These are phyloP conservation scores for Eucalyptus virginea DNA, from an alignment of 345 rosid species.

Conservation along the genomic window DNA sequence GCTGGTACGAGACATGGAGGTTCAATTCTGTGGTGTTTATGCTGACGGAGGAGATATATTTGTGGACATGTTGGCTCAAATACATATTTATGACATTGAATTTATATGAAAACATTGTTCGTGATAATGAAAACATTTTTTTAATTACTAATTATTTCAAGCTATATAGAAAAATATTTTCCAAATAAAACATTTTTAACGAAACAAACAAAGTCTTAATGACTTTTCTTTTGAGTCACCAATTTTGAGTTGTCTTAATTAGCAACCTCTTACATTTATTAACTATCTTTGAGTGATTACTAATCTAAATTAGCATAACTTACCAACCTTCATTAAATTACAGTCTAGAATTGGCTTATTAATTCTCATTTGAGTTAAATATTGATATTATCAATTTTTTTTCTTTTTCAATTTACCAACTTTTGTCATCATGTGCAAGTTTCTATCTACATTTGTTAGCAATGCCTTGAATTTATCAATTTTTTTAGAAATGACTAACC, in stretches of 20 bases:
- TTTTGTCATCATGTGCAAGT: neutral
- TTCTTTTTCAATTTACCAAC: neutral
- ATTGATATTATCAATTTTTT: too few relatives aligned
- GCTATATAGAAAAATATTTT: too few relatives aligned
- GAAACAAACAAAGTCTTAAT: neutral
- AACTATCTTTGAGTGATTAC: neutral
- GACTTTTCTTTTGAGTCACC: neutral
- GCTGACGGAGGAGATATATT: neutral
- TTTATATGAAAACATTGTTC: too few relatives aligned
- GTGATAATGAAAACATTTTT: neutral
- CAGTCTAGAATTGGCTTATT: neutral
- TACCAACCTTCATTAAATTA: neutral
- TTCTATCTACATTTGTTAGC: neutral
- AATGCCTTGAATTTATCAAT: too few relatives aligned
- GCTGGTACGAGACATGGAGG: neutral
- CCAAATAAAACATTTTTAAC: neutral
- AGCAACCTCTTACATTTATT: neutral
- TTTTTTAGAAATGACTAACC: neutral
- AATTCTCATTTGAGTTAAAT: neutral
- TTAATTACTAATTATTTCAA: neutral
- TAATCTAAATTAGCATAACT: neutral
- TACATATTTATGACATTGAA: neutral
- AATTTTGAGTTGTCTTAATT: neutral
- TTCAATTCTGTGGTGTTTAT: neutral
- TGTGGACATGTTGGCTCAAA: neutral